phyloP scores from a whole-genome alignment of 345 rosid genomes.

The Alliaria petiolata region DNA sequence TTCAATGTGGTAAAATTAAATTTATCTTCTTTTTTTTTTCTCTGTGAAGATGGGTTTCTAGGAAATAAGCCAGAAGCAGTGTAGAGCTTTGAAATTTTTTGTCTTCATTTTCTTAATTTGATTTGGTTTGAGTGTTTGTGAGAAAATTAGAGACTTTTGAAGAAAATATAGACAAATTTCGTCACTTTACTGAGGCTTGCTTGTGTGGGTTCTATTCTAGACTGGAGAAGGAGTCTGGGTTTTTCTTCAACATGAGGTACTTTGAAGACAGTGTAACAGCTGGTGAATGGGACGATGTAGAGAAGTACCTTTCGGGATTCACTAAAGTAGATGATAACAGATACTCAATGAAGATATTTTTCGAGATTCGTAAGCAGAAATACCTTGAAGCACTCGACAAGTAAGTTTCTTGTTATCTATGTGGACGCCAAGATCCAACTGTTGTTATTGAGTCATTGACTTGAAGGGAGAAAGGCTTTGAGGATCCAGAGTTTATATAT shows the following conservation, averaged over 20 bases:
- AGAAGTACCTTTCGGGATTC: constrained; percentile 46
- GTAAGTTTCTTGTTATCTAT: constrained; percentile 14
- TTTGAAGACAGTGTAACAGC: constrained; percentile 44
- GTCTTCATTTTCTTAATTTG: not conserved
- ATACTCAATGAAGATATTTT: constrained; percentile 45
- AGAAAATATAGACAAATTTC: no score
- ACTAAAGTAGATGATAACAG: constrained; percentile 46
- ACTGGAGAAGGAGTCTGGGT: constrained; percentile 46
- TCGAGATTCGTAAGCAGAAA: constrained; percentile 47
- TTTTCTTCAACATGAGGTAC: constrained; percentile 47
- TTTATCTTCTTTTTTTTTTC: not conserved
- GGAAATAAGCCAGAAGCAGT: not conserved
- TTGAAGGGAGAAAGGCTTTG: not conserved
- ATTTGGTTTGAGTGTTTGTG: no score
- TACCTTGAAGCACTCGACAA: constrained; percentile 50
- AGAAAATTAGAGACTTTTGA: no score
- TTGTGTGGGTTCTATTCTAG: constrained; percentile 12
- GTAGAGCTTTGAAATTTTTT: not conserved
- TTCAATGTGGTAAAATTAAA: not conserved
- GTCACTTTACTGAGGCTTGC: not conserved
- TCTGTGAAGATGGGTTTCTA: not conserved
- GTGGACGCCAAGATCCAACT: not conserved
- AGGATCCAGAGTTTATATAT: not conserved
- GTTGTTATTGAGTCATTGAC: not conserved
- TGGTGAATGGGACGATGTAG: constrained; percentile 52